Conservation (phyloP, 768 basidiomycete genomes). For the Pleurotus eryngii region DNA sequence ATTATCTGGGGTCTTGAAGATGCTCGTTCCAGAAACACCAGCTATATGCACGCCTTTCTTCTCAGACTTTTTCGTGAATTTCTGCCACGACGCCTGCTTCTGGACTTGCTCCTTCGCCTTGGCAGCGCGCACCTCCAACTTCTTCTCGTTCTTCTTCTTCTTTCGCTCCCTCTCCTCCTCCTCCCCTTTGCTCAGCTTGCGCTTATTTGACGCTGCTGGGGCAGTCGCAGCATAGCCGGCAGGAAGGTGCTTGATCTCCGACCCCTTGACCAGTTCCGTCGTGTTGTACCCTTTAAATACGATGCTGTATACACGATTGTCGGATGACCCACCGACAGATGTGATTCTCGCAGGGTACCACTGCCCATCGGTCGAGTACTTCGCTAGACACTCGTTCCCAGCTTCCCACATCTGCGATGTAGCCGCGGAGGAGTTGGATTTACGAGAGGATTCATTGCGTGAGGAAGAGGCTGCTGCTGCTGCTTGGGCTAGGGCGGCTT, state of each 20-base stretch:
- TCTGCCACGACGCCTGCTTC: conserved; percentile 90
- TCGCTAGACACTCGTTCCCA: conserved; percentile 83
- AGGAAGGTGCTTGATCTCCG: conserved; percentile 70
- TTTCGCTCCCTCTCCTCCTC: conserved; percentile 86
- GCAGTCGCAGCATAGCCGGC: conserved; percentile 44
- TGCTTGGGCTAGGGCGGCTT: conserved; percentile 65
- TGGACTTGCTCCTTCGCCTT: conserved; percentile 86
- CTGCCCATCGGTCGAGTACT: conserved; percentile 78
- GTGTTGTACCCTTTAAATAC: conserved; percentile 91
- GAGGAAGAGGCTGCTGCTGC: conserved; percentile 60
- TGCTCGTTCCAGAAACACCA: conserved; percentile 83
- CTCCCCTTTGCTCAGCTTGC: conserved; percentile 75
- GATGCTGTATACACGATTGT: conserved; percentile 84
- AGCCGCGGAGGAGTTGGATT: conserved; percentile 41
- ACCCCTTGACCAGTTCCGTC: conserved; percentile 76
- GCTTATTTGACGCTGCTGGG: conserved; percentile 55
- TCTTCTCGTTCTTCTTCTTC: conserved; percentile 96
- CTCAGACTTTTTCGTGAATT: conserved; percentile 92
- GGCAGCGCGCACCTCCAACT: conserved; percentile 74
- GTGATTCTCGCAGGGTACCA: conserved; percentile 92
- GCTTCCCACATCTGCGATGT: conserved; percentile 65
- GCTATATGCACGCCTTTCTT: conserved; percentile 92
- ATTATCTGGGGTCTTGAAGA: conserved; percentile 93
- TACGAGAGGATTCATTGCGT: conserved; percentile 56
- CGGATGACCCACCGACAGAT: conserved; percentile 75